These are phyloP conservation scores for Dimocarpus longan DNA, from an alignment of 345 rosid species.

Conservation along the genomic window DNA sequence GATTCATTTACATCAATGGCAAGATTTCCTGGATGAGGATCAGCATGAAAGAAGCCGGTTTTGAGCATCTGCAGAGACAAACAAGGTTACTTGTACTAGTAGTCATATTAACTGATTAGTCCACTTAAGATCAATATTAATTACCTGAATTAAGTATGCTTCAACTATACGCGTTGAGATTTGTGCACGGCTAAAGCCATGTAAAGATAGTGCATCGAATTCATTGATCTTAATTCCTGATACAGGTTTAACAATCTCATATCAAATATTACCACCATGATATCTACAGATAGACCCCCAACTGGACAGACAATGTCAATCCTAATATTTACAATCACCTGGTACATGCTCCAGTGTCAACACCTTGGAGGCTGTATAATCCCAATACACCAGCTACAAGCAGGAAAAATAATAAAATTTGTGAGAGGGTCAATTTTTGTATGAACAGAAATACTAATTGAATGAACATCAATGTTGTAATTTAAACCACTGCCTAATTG, in stretches of 20 bases:
- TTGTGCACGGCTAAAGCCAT: constrained; percentile 60
- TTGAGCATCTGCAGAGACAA: constrained; percentile 60
- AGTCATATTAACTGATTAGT: no score
- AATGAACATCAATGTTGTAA: background rate
- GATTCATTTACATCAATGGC: constrained; percentile 84
- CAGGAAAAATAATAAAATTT: constrained; percentile 10
- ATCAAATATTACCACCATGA: constrained; percentile 1
- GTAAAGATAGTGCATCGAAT: constrained; percentile 56
- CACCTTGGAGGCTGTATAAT: constrained; percentile 86
- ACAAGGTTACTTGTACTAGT: background rate
- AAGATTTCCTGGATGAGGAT: constrained; percentile 98
- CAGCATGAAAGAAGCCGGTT: constrained; percentile 98
- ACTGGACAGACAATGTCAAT: background rate
- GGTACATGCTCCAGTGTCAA: constrained; percentile 97
- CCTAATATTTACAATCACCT: constrained; percentile 42
- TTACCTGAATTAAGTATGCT: constrained; percentile 93
- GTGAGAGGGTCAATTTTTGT: background rate
- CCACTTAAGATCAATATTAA: constrained; percentile 1
- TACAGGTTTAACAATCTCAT: constrained; percentile 2
- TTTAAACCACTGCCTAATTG: no score
- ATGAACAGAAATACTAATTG: background rate
- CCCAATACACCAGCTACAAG: constrained; percentile 85
- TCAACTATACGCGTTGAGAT: constrained; percentile 82
- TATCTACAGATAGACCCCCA: background rate
- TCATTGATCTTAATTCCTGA: constrained; percentile 83